phyloP scores from a whole-genome alignment of 352 stramenopile genomes.

The Pythium aquatile region DNA sequence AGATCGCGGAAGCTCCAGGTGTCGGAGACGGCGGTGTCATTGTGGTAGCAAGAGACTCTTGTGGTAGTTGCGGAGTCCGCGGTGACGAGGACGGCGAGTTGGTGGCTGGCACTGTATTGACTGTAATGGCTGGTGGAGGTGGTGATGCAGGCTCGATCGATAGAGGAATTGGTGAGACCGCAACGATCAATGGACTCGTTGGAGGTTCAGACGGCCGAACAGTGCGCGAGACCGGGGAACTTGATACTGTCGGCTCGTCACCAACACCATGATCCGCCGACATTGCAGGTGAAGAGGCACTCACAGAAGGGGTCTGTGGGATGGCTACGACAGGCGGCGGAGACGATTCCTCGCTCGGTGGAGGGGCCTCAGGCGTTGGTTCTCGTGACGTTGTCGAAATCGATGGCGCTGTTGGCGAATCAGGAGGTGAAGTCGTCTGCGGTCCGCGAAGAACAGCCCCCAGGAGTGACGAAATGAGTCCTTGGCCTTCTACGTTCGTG shows the following conservation, averaged over 20 bases:
- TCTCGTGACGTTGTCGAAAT: neutral
- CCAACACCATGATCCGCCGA: too few relatives aligned
- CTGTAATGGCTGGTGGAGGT: neutral
- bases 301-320: neutral
- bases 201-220: too few relatives aligned
- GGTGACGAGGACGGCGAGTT: neutral
- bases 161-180: too few relatives aligned
- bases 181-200: too few relatives aligned
- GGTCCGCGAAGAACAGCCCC: neutral
- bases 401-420: too few relatives aligned
- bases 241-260: too few relatives aligned
- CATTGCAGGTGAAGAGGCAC: too few relatives aligned
- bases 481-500: neutral
- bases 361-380: neutral
- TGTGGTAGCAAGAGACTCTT: neutral
- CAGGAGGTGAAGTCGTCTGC: too few relatives aligned
- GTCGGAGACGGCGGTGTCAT: neutral
- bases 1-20: neutral
- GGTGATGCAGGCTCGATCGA: neutral
- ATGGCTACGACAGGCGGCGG: neutral
- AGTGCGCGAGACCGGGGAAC: too few relatives aligned
- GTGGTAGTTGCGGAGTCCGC: neutral
- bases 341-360: neutral
- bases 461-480: neutral
- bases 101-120: neutral